A percentile compares a stretch with the other conserved stretches of the same genome.
Evolutionary conservation across 768 basidiomycete species (phyloP).

Genomic region (Agaricus subrufescens): DNA sequence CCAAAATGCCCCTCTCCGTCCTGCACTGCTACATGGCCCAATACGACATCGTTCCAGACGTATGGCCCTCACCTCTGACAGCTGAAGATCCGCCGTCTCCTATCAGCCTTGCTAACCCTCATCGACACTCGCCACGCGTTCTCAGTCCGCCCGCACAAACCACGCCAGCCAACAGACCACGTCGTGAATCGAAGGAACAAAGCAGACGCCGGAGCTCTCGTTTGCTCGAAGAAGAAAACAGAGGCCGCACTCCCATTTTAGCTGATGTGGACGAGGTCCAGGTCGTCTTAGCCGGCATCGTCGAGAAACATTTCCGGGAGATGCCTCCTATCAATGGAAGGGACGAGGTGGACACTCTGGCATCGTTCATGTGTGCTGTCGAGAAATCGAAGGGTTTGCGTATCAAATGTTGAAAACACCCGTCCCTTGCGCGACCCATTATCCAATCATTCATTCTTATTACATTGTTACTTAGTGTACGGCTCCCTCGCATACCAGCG

Average conservation of each 20-base stretch:
- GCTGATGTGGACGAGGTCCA: slow-evolving; percentile 70
- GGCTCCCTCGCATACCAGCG: neutral
- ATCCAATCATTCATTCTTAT: neutral
- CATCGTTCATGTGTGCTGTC: slow-evolving; percentile 74
- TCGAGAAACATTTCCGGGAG: slow-evolving; percentile 70
- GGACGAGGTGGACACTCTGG: slow-evolving; percentile 79
- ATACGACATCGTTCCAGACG: slow-evolving; percentile 64
- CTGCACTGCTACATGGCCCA: slow-evolving; percentile 71
- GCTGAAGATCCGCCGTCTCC: slow-evolving; percentile 71
- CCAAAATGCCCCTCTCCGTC: slow-evolving; percentile 56
- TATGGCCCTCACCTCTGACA: slow-evolving; percentile 67
- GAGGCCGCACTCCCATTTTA: slow-evolving; percentile 56
- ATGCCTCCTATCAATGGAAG: slow-evolving; percentile 43
- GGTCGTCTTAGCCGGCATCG: slow-evolving; percentile 59
- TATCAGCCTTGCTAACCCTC: slow-evolving; percentile 47
- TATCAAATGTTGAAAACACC: slow-evolving; percentile 4
- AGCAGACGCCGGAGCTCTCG: slow-evolving; percentile 68
- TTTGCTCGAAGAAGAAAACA: slow-evolving; percentile 59
- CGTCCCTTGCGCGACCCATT: neutral
- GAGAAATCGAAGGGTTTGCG: slow-evolving; percentile 47
- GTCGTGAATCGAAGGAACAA: slow-evolving; percentile 61
- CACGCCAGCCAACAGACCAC: slow-evolving; percentile 69
- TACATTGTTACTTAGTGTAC: neutral
- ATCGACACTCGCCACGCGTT: slow-evolving; percentile 39
- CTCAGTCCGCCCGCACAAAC: slow-evolving; percentile 41